Percentiles rank a stretch among this genome's conserved stretches.
Conservation (phyloP, 2,329 filamentous ascomycete species). For the Xylaria polymorpha region DNA sequence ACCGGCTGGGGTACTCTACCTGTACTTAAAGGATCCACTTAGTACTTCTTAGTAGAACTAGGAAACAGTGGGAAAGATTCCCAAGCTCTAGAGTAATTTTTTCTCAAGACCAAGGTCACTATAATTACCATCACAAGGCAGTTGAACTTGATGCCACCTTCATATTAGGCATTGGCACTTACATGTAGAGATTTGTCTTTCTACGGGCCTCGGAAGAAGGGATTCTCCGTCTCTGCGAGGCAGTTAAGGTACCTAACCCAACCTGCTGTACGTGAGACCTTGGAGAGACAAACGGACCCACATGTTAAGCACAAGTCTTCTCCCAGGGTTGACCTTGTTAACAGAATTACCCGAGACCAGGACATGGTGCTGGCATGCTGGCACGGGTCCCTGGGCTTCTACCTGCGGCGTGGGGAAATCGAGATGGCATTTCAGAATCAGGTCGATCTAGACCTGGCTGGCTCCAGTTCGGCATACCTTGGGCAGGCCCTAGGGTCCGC, state of each 20-base stretch:
- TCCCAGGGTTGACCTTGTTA: background rate
- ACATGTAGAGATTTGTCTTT: background rate
- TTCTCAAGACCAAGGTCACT: background rate
- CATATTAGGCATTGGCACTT: background rate
- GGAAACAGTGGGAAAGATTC: background rate
- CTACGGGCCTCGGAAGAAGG: background rate
- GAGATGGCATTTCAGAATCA: conserved; percentile 7
- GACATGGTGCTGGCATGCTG: background rate
- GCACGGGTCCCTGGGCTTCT: background rate
- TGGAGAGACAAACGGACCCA: background rate
- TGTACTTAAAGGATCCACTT: conserved; percentile 1
- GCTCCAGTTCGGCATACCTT: background rate
- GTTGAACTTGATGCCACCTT: no score
- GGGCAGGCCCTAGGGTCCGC: no score
- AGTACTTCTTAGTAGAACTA: background rate
- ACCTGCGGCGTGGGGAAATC: background rate
- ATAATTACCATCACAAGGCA: background rate
- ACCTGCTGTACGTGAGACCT: background rate
- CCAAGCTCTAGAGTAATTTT: background rate
- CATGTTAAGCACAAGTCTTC: background rate
- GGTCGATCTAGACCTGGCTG: background rate
- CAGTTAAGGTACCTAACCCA: background rate
- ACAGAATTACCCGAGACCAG: background rate
- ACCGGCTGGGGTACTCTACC: no score
- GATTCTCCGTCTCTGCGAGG: background rate